Base-by-base conservation (phyloP, 805 yeast genomes). In the Metschnikowia bowlesiae region DNA sequence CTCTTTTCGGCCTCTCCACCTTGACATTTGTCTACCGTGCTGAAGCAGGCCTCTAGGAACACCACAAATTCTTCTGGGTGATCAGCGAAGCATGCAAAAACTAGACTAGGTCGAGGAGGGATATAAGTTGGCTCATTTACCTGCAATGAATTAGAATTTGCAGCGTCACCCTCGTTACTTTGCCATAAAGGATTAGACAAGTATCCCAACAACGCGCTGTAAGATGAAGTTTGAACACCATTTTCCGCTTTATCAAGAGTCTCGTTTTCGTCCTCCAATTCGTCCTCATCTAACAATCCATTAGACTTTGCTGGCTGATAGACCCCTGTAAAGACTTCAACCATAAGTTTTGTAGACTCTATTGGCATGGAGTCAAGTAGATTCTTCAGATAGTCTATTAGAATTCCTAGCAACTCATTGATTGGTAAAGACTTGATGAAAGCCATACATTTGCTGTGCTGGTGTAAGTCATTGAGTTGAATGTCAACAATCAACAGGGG, bases 61-160 rank as follows among this genome's bases (percentile, higher is more conserved):
- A 88, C 87, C 28, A 91, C 94, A 74, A 94, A 92, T 62, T 91
- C 94, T 61, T 84, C 80, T 0, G 94, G 90, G 62, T 87, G 89
- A 56, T 84, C 80, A n/a, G 87, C 81, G 64, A 94, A 94, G 1
- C 95, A 83, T 2, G 92, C 84, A 62, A 89, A 94, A 1, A 92
- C 87, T 37, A 92, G 74, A 41, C 90, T 77, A 6, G 98, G 98
- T 46, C 84, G 78, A 3, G 99, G 99, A 1, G 98, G 97, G 46
- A 85, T 84, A 65, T 94, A 94, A 0, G 94, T 87, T 13, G 91
- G 85, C 36, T 62, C 50, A 14, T 29, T 36, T 22, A 13, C 37
- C 30, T 6, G 13, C 37, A 5, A 47, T 14, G 16, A 31, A 8
- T 39, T 47, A 30, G 44, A 46, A 4, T 43, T 40, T 4, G 37